These are phyloP conservation scores for Dissophora ornata DNA, from an alignment of 192 early-diverging fungal genomes.

Conservation along the genomic window DNA sequence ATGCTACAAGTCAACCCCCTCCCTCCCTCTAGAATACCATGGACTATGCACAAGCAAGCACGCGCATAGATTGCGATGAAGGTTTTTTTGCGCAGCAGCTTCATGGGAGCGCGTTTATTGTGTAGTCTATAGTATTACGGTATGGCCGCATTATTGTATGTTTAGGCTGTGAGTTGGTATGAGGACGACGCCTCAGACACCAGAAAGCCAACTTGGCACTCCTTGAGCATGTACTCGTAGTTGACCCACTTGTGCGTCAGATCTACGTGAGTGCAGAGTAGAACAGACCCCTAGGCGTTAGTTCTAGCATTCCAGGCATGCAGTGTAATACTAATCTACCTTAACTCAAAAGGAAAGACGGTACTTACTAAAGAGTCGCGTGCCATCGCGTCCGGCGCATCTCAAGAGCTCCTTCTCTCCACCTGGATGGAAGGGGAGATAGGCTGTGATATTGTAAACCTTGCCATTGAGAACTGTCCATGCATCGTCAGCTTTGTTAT, in stretches of 20 bases:
- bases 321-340: no score
- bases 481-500: constrained; percentile 81
- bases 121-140: no score
- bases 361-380: constrained; percentile 85
- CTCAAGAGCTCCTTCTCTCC: constrained; percentile 81
- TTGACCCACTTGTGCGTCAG: constrained; percentile 96
- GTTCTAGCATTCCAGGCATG: no score
- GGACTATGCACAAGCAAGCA: background rate
- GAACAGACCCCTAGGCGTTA: background rate
- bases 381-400: constrained; percentile 92
- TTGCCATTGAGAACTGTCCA: constrained; percentile 93
- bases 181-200: constrained; percentile 28
- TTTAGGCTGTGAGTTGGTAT: constrained; percentile 24
- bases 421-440: constrained; percentile 93
- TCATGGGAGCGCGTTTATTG: no score
- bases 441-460: constrained; percentile 92
- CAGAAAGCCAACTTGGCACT: constrained; percentile 79
- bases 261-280: constrained; percentile 40
- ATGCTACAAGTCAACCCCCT: no score
- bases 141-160: background rate
- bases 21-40: no score
- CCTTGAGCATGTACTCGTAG: constrained; percentile 85
- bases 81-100: background rate
- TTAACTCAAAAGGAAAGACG: no score
- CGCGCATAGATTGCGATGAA: background rate